Base-by-base conservation (phyloP, 352 stramenopile species). In the Phytopythium kandeliae region DNA sequence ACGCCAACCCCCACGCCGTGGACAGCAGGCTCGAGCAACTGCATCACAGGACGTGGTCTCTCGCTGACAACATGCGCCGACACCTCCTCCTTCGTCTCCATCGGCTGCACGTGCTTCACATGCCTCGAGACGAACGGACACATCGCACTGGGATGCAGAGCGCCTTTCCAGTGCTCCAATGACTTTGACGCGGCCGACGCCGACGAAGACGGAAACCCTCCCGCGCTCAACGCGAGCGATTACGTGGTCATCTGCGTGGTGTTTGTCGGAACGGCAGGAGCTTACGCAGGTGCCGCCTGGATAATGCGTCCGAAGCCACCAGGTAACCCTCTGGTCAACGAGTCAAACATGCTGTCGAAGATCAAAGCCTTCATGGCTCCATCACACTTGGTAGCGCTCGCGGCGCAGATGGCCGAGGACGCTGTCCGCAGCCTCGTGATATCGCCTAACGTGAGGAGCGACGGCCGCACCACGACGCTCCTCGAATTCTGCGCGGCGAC, bases 81-180 rank as follows among this genome's bases (percentile, higher is more conserved):
- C 10, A 48, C 41, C 0, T 33, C 41, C 16, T 48, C 41, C 1
- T 48, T 48, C 28, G 19, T 5, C 41, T 11, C 12, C 21, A 31
- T 48, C 9, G 41, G 41, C 24, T 48, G 41, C 41, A 33, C 41
- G 5, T 48, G 41, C 41, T 48, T 34, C 12, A 48, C 22, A 12
- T 48, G 41, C 41, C 4, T 4, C 22, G 41, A 48, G 11, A 24
- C 17, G 10, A 48, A 48, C 9, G 41, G 24, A 22, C 28, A 34
- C 22, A 34, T 48, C 41, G 12, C 21, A 3, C 41, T 48, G 15
- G n/a, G 5, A 22, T 48, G 41, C 24, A n/a, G 10, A 21, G 41
- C 22, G 22, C 41, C 41, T 4, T 48, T 48, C 28, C n/a, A 10
- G 41, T 48, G 41, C 22, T 34, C 41, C 41, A 48, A 48, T n/a